Evolutionary conservation across 148 eudicot species (phyloP), one percentile per base, ranked within the genome.

Genomic region (Heliamphora exappendiculata): DNA sequence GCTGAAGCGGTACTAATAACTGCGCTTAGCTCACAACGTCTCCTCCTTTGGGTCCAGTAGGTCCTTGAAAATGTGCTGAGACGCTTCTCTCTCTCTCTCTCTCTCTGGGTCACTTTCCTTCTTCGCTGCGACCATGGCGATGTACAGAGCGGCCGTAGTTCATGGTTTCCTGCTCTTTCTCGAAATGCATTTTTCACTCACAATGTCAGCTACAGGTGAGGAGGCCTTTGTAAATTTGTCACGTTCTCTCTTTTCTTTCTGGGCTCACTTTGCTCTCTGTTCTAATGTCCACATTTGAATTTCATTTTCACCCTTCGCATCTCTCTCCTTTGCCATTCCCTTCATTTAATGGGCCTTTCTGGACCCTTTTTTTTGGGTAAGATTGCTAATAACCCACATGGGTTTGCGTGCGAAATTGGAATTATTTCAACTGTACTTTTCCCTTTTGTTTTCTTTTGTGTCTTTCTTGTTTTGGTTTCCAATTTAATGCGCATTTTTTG

Each of bases 191-290:
- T 63, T 65, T n/a, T 50, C 70, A 36, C 75, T 34, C 19, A 73
- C 82, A 34, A 47, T 73, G 63, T 57, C 84, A 24, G 80, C 81
- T 65, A 28, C 81, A 29, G 78, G 78, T 63, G n/a, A 62, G 58
- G 31, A 7, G 68, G 26, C 28, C 24, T 14, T 41, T 28, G 31
- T 2, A 6, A 10, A 16, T 24, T 36, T 26, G 10, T 39, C 55
- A 22, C 22, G 2, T 67, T 26, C 45, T 45, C 58, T 33, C 70
- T 13, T 51, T 39, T 14, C 33, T 75, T 22, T 10, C 29, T 47
- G 29, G 33, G 24, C 45, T 28, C 5, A 26, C 54, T 42, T 45
- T 45, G 24, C 20, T 26, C 65, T 37, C 24, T 37, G 65, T 22
- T 37, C 57, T 24, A 37, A 57, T 11, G 34, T 4, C 11, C 42